Evolutionary conservation across 75 land plant genomes (phyloP), one percentile per base, ranked within the genome.

Genomic region (Adiantum capillusveneris): DNA sequence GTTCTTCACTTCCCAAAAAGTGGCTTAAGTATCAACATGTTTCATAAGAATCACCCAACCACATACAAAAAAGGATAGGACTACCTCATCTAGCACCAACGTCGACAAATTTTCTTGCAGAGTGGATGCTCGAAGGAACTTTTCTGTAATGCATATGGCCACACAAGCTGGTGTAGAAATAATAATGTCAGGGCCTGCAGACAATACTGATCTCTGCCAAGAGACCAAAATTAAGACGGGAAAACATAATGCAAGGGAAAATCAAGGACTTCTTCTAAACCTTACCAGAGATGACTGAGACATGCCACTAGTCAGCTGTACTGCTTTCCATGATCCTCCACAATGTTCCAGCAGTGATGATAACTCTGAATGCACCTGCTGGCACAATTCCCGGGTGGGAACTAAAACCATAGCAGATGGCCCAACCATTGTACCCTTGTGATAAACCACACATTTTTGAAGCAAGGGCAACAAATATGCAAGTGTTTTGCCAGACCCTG

Each of bases 401-500:
- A 94, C 96, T 57, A 94, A 96, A 50, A 94, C 56, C 53, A 94
- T 24, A 9, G 88, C 79, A 31, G 64, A 58, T 0, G 85, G 87
- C 25, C 76, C 96, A 25, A 68, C 30, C 44, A 22, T 46, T 6
- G 30, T 60, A 17, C 21, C 39, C 2, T 26, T 63, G 6, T 26
- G 25, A 26, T 26, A 1, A 44, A 25, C 65, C 17, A 31, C 26
- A 1, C 55, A 19, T 74, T 81, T 81, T 45, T 94, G 98, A 42
- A 94, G 78, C 76, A 89, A 43, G 0, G 96, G 98, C 50, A 90
- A 79, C 25, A 94, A 75, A 57, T 90, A 94, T 0, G 96, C 87
- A 53, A 83, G 79, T 29, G 98, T 89, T 54, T 94, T 94, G 34
- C 98, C 98, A 0, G 98, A 89, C 16, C 98, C 98, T 1, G 98